Evolutionary conservation across 352 stramenopile species (phyloP), one percentile per base, ranked within the genome.

Genomic region (Phytophthora agathidicida): DNA sequence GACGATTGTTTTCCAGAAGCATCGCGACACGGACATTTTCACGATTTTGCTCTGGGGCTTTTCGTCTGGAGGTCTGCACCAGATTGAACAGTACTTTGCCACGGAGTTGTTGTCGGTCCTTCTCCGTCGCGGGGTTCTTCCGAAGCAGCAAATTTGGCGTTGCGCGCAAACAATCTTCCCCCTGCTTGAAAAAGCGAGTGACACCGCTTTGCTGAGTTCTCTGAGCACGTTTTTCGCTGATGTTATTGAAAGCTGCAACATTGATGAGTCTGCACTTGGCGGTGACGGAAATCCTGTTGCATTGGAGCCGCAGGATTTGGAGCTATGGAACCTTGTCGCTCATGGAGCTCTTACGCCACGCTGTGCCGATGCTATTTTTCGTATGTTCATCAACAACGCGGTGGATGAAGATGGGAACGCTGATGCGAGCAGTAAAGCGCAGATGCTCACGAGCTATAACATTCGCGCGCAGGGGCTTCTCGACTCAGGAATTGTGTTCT

Each of bases 371-470:
- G 52, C 78, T 0, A 64, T 90, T 14, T 69, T 86, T 13, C 77
- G 71, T 3, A 62, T 92, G 0, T 75, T 92, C 19, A 58, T 73
- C 23, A 76, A 75, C 24, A 51, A 71, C 19, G 20, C 23, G 23
- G 60, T 75, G 17, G 36, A 46, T 2, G 28, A 61, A 19, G 32
- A 72, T 0, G 24, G 27, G 10, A 48, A 59, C 1, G 2, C 31
- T 16, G 44, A 10, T 0, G 55, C 43, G 14, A 55, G 5, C 10
- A 65, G 50, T 16, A 85, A 75, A 26, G 45, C 84, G 7, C 75
- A 88, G 23, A 77, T 83, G 42, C 48, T 91, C 5, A 73, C 79
- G 9, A 89, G 79, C 51, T 89, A 88, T 48, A 86, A 86, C 43
- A 83, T 90, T 6, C 62, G 81, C 49, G 77, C 80, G 0, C 81